Evolutionary conservation across 108 stramenopile genomes (phyloP).

Genomic region (Stephanodiscus minutulus): DNA sequence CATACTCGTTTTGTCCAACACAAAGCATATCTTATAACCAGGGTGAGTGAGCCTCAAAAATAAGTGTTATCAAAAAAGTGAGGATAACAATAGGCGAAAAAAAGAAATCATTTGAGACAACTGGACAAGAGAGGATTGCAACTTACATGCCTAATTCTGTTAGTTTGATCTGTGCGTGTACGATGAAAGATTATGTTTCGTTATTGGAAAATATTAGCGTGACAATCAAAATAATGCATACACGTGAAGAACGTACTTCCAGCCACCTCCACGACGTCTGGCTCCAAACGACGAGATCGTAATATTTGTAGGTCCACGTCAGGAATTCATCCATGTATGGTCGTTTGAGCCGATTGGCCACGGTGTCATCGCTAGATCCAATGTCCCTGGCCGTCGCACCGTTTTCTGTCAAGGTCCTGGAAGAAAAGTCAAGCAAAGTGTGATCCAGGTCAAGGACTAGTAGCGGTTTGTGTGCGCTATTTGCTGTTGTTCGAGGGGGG

Average conservation of each 20-base stretch:
- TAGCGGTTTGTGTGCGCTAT: constrained; percentile 64
- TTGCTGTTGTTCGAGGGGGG: constrained; percentile 55
- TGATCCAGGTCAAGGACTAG: constrained; percentile 96
- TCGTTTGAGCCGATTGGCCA: constrained; percentile 66
- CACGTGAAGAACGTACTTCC: constrained; percentile 45
- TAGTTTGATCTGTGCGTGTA: constrained; percentile 66
- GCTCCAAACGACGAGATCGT: constrained; percentile 94
- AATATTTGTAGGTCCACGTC: constrained; percentile 75
- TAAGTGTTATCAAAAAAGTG: not conserved
- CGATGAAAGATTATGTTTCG: not conserved
- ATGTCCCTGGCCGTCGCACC: constrained; percentile 16
- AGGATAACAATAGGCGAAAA: not conserved
- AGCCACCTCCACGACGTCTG: constrained; percentile 98
- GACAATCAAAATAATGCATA: not conserved
- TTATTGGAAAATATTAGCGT: not conserved
- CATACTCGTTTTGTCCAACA: constrained; percentile 96
- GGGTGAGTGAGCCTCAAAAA: constrained; percentile 62
- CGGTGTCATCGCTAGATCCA: constrained; percentile 26
- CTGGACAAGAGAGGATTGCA: not conserved
- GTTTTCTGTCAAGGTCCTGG: constrained; percentile 53
- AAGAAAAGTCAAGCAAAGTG: constrained; percentile 90
- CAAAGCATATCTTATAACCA: constrained; percentile 88
- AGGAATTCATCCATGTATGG: constrained; percentile 93
- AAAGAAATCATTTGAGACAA: not conserved
- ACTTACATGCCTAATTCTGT: constrained; percentile 85